Base-by-base conservation (phyloP, 345 rosid species). In the Camelina laxa region DNA sequence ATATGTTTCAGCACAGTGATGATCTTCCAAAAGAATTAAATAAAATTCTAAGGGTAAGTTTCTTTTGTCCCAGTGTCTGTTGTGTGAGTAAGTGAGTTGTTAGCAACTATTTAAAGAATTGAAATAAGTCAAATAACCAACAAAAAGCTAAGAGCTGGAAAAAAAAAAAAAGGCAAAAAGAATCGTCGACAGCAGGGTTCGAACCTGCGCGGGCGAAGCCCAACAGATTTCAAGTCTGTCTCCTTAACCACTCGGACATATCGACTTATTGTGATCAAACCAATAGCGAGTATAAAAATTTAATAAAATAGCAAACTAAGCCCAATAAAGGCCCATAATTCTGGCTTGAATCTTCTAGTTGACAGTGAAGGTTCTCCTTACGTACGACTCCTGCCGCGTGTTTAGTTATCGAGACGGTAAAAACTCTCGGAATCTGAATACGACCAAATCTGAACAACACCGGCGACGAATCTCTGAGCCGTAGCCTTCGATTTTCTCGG, bases 221-320 rank as follows among this genome's bases (percentile, higher is more conserved):
- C 89, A 86, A 86, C 85, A 87, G 89, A 91, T 89, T 89, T 90
- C 93, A 88, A 88, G 95, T 90, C 93, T 88, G 87, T 85, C 97
- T 90, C 96, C 97, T 88, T 91, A 86, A 91, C 93, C 93, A 90
- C 96, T 91, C 95, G 91, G 96, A 91, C 96, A 91, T 91, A 91
- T 88, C 89, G 95, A 89, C 95, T 33, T 22, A 1, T 0, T 3
- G 5, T 0, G 1, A 2, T 0, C 10, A 0, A 65, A 65, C 70
- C 70, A 76, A 44, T 38, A 48, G 24, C 24, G 2, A 22, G 24
- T 1, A 31, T 5, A 6, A 4, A 31, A 31, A 0, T 1, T 0
- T 4, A 31, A 5, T 31, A 31, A 5, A 31, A 31, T 6, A 12
- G 24, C 16, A 17, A 42, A 5, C 2, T 2, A 0, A 58, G 70